Evolutionary conservation across 1,139 yeast species (phyloP).

Genomic region (Lodderomyces metapsilosis): DNA sequence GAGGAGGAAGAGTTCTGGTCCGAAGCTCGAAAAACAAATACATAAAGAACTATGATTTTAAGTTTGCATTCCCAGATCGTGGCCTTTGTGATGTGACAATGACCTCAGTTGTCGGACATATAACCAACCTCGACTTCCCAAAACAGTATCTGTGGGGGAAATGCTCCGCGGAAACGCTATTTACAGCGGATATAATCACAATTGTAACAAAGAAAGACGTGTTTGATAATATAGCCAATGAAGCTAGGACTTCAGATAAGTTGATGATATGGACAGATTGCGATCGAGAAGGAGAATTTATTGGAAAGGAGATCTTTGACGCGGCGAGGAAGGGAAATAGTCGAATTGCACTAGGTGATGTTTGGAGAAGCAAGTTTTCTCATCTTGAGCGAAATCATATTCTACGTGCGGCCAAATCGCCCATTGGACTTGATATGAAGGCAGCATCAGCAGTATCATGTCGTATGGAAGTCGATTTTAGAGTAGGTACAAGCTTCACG

Average conservation of each 20-base stretch:
- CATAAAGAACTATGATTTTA: conserved; percentile 79
- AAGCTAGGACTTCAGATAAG: conserved; percentile 58
- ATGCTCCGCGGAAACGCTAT: conserved; percentile 64
- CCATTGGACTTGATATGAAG: conserved; percentile 59
- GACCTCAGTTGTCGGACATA: conserved; percentile 91
- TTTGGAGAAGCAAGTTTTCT: conserved; percentile 79
- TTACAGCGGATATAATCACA: conserved; percentile 60
- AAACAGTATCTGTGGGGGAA: conserved; percentile 65
- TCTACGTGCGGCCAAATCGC: conserved; percentile 68
- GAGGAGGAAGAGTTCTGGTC: conserved; percentile 62
- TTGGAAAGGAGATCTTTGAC: conserved; percentile 79
- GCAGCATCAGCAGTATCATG: conserved; percentile 84
- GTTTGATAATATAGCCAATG: conserved; percentile 66
- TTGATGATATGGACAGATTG: conserved; percentile 98
- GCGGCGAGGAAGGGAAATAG: conserved; percentile 63
- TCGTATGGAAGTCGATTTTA: conserved; percentile 80
- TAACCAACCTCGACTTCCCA: conserved; percentile 66
- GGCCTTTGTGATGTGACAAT: conserved; percentile 81
- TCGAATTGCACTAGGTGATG: conserved; percentile 43
- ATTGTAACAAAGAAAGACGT: conserved; percentile 45
- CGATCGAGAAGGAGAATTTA: conserved; percentile 96
- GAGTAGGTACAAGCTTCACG: conserved; percentile 90
- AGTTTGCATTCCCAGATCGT: conserved; percentile 51
- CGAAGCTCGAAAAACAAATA: conserved; percentile 57
- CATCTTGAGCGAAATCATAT: conserved; percentile 81